phyloP scores from a whole-genome alignment of 345 rosid species.

The Eucalyptus sp. region DNA sequence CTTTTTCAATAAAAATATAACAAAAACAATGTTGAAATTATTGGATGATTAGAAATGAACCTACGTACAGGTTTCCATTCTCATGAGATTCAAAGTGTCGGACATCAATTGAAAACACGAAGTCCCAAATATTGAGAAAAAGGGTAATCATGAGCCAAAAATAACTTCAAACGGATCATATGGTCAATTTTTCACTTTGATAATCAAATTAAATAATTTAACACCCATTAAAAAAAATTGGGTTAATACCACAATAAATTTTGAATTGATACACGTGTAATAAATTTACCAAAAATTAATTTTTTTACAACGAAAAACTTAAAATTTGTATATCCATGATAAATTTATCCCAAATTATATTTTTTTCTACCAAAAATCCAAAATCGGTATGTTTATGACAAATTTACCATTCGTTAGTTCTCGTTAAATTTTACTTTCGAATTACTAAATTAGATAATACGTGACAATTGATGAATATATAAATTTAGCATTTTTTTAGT shows the following conservation, averaged over 20 bases:
- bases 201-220: background rate
- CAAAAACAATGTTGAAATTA: background rate
- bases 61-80: too few species aligned
- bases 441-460: too few species aligned
- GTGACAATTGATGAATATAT: fast-evolving
- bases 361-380: too few species aligned
- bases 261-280: too few species aligned
- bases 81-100: background rate
- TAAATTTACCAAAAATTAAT: too few species aligned
- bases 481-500: fast-evolving
- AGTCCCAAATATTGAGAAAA: background rate
- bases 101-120: background rate
- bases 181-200: background rate
- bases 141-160: background rate
- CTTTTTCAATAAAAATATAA: background rate
- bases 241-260: too few species aligned
- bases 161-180: background rate
- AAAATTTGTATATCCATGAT: fast-evolving
- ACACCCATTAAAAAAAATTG: too few species aligned
- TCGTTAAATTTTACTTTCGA: too few species aligned
- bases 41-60: too few species aligned
- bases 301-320: too few species aligned
- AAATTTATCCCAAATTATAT: too few species aligned
- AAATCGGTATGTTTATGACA: fast-evolving
- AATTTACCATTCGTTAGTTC: fast-evolving